phyloP scores from a whole-genome alignment of 2,329 filamentous ascomycete genomes.

The Aulographum hederae region DNA sequence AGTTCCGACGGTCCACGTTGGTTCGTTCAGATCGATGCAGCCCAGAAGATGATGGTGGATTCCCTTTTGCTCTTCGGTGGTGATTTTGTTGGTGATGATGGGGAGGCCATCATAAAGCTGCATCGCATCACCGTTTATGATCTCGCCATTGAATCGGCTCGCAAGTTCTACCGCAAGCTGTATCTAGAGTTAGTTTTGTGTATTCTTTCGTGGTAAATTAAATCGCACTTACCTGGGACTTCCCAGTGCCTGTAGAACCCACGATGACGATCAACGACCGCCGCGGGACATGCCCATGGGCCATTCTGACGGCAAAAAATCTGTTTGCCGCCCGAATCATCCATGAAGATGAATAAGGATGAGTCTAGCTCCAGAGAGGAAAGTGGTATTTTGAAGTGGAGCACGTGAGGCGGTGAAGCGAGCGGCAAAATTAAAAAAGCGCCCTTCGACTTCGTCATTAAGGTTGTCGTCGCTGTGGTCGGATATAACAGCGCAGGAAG shows the following conservation, averaged over 20 bases:
- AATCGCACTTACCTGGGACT: conserved; percentile 70
- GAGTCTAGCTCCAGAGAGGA: too few relatives aligned
- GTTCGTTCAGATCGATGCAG: conserved; percentile 54
- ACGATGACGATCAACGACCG: conserved; percentile 60
- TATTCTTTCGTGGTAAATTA: background rate
- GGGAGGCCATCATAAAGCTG: conserved; percentile 86
- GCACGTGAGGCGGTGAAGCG: too few relatives aligned
- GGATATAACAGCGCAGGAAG: too few relatives aligned
- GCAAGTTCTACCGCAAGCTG: conserved; percentile 85
- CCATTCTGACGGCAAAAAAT: too few relatives aligned
- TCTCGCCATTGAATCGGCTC: conserved; percentile 65
- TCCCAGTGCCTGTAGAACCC: conserved; percentile 83
- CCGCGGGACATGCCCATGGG: background rate
- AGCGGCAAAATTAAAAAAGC: too few relatives aligned
- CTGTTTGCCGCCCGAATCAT: too few relatives aligned
- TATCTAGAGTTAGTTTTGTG: conserved; percentile 6
- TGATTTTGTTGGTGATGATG: conserved; percentile 90
- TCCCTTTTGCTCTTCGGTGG: conserved; percentile 52
- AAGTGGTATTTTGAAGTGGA: too few relatives aligned
- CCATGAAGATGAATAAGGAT: too few relatives aligned
- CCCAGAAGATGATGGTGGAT: conserved; percentile 80
- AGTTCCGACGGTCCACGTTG: conserved; percentile 65
- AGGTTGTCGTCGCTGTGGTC: too few relatives aligned
- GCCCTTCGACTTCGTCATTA: too few relatives aligned
- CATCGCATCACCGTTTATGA: conserved; percentile 97